Evolutionary conservation across 176 grass and related monocot genomes (phyloP), one percentile per base, ranked within the genome.

Genomic region (Cenchrus fungigraminus): DNA sequence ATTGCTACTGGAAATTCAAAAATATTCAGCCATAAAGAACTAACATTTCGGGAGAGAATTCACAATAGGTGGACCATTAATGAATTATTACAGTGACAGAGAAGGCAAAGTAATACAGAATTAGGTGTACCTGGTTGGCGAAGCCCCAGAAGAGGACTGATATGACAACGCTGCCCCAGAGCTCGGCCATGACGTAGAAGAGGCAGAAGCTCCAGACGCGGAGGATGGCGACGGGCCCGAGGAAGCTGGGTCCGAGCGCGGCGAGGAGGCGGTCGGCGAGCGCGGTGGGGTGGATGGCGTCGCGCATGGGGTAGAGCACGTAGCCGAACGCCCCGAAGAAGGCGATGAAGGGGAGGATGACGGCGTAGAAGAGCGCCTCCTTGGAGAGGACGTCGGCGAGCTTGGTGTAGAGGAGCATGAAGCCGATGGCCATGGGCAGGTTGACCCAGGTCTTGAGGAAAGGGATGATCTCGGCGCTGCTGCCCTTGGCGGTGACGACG

Each of bases 371-470:
- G 82, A 99, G 97, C 71, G 88, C 75, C 81, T 99, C 97, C 79
- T 94, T 94, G 72, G 97, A 94, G 11, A 96, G 91, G 10, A 89
- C 91, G 71, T 96, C 85, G 25, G 97, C 89, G 45, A 99, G 94
- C 88, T 94, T 96, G 88, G 93, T 96, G 94, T 96, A 99, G 51
- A 99, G 88, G 22, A 99, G 77, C 97, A 99, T 99, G 83, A 99
- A 99, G 19, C 97, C 97, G 19, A 99, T 31, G 70, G 97, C 97
- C 97, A 99, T 99, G 73, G 97, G 97, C 55, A 99, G 87, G 81
- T 96, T 99, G 59, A 96, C 97, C 97, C 93, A 99, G 1, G 91
- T 99, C 92, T 99, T 99, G 88, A 99, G 88, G 92, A 99, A 99
- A 0, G 97, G 97, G 52, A 99, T 99, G 86, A 99, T 99, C 87